phyloP scores from a whole-genome alignment of 345 rosid genomes.

The Eucalyptus viminalis region DNA sequence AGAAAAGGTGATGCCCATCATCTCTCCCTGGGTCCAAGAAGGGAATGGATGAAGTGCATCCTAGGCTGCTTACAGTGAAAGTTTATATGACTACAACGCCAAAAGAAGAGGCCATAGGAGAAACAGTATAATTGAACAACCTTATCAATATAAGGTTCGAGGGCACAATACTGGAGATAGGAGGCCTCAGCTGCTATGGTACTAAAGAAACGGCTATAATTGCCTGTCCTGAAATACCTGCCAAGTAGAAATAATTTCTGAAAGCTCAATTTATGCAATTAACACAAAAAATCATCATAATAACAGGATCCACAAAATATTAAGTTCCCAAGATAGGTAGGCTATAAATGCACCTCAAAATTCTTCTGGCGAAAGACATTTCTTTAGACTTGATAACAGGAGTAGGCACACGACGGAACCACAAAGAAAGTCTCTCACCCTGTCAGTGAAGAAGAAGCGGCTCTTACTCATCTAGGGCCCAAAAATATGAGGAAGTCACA shows the following conservation, averaged over 20 bases:
- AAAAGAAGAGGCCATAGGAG: neutral
- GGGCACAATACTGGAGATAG: slow-evolving; percentile 62
- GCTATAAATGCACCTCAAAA: slow-evolving; percentile 32
- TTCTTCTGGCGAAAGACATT: slow-evolving; percentile 60
- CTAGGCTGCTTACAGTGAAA: neutral
- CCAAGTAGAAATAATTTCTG: neutral
- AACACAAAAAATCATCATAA: neutral
- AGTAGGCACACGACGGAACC: slow-evolving; percentile 61
- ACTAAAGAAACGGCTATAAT: slow-evolving; percentile 47
- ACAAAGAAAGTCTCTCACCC: slow-evolving; percentile 87
- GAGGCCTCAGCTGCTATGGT: slow-evolving; percentile 63
- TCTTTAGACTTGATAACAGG: slow-evolving; percentile 49
- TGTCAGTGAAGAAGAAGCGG: slow-evolving; percentile 12
- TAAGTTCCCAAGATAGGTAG: neutral
- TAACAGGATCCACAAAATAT: neutral
- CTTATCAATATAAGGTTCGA: slow-evolving; percentile 57
- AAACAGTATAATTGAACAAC: slow-evolving; percentile 6
- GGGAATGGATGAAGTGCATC: neutral
- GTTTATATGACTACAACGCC: neutral
- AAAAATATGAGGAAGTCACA: neutral
- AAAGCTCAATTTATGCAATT: neutral
- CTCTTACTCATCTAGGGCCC: neutral
- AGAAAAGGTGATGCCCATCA: neutral
- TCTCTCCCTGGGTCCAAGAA: neutral
- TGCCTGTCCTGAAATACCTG: slow-evolving; percentile 56